phyloP scores from a whole-genome alignment of 345 rosid species.

The Dimocarpus longan region DNA sequence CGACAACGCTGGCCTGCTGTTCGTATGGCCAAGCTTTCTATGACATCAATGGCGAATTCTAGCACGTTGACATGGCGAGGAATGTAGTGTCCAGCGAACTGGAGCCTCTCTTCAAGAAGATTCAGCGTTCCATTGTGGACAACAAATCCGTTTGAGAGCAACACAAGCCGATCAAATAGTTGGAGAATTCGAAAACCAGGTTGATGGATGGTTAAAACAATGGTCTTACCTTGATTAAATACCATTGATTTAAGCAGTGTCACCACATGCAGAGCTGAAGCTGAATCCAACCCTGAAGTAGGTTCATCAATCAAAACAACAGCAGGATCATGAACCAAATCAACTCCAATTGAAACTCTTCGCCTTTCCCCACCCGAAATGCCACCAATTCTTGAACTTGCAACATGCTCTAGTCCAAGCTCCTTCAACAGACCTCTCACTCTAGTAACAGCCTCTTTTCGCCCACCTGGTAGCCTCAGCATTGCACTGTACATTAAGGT shows the following conservation, averaged over 20 bases:
- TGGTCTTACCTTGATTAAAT: slow-evolving; percentile 73
- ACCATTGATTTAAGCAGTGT: slow-evolving; percentile 70
- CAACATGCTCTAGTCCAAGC: slow-evolving; percentile 71
- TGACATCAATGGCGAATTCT: slow-evolving; percentile 81
- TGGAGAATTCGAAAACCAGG: slow-evolving; percentile 88
- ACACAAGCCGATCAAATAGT: slow-evolving; percentile 60
- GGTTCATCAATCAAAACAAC: slow-evolving; percentile 89
- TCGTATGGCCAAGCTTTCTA: slow-evolving; percentile 39
- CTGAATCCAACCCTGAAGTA: slow-evolving; percentile 94
- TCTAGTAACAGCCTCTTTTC: slow-evolving; percentile 44
- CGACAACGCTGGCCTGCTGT: slow-evolving; percentile 26
- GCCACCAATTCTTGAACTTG: slow-evolving; percentile 67
- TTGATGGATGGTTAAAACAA: slow-evolving; percentile 82
- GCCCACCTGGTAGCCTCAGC: slow-evolving; percentile 62
- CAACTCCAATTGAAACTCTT: slow-evolving; percentile 88
- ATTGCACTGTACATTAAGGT: slow-evolving; percentile 81
- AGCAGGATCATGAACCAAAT: slow-evolving; percentile 87
- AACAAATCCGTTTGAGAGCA: slow-evolving; percentile 69
- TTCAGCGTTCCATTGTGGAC: slow-evolving; percentile 62
- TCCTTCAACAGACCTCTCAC: slow-evolving; percentile 65
- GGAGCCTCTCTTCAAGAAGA: slow-evolving; percentile 61
- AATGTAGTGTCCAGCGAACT: slow-evolving; percentile 52
- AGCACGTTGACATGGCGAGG: slow-evolving; percentile 76
- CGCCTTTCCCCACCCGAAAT: slow-evolving; percentile 93
- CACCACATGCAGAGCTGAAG: slow-evolving; percentile 74